Evolutionary conservation across 2,329 filamentous ascomycete genomes (phyloP).

Genomic region (Botryotinia convoluta): DNA sequence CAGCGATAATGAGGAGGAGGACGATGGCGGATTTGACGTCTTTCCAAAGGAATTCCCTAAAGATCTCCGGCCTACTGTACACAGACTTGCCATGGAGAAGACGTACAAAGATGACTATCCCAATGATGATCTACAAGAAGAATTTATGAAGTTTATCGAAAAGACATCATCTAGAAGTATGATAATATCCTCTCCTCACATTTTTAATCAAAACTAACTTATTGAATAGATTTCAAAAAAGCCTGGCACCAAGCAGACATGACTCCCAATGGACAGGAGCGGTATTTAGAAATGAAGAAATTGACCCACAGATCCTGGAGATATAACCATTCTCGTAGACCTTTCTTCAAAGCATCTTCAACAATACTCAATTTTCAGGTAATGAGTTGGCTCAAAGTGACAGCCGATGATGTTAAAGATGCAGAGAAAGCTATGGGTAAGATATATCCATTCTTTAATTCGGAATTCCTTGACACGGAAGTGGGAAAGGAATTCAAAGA

Average conservation of each 20-base stretch:
- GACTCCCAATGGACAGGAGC: slow-evolving; percentile 41
- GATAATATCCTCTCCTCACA: background rate
- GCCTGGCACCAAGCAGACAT: slow-evolving; percentile 47
- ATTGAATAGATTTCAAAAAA: slow-evolving; percentile 40
- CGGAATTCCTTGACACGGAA: slow-evolving; percentile 41
- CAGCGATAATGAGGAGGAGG: background rate
- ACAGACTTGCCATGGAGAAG: slow-evolving; percentile 12
- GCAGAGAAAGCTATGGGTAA: slow-evolving; percentile 41
- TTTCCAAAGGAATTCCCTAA: background rate
- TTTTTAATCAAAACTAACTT: background rate
- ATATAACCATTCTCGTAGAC: slow-evolving; percentile 24
- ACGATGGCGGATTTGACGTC: background rate
- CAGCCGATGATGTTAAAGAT: slow-evolving; percentile 35
- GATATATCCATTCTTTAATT: slow-evolving; percentile 43
- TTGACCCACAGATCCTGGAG: slow-evolving; percentile 40
- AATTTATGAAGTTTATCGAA: slow-evolving; percentile 38
- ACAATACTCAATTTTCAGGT: slow-evolving; percentile 31
- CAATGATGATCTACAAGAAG: slow-evolving; percentile 23
- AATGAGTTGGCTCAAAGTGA: slow-evolving; percentile 39
- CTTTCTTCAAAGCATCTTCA: slow-evolving; percentile 25
- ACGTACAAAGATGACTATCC: background rate
- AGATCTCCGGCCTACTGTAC: background rate
- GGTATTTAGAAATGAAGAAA: slow-evolving; percentile 41
- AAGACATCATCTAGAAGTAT: slow-evolving; percentile 39
- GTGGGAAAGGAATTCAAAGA: slow-evolving; percentile 39